Percentiles rank a stretch among this genome's conserved stretches.
These are phyloP conservation scores for Fusarium coicis DNA, from an alignment of 2,329 filamentous ascomycete species.

Conservation along the genomic window DNA sequence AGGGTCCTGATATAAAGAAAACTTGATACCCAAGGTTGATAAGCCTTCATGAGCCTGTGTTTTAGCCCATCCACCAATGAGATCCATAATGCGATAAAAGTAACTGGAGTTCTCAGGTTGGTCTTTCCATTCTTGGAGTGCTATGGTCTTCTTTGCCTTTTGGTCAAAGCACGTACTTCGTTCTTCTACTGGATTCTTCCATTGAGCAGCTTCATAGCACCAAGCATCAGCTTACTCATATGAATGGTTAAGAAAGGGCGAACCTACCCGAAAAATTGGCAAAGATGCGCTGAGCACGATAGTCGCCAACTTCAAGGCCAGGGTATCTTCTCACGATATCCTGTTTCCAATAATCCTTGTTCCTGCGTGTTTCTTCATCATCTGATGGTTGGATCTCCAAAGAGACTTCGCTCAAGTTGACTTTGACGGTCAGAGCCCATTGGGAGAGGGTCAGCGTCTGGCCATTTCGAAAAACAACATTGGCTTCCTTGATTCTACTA, in stretches of 20 bases:
- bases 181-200: too few relatives aligned
- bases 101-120: background rate
- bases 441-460: background rate
- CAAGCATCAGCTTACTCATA: too few relatives aligned
- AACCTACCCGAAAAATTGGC: background rate
- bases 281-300: background rate
- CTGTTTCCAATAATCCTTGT: background rate
- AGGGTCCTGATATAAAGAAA: background rate
- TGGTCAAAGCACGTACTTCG: background rate
- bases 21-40: background rate
- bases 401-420: background rate
- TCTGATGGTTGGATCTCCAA: background rate
- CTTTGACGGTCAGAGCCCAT: background rate
- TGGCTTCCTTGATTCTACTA: background rate
- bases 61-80: background rate
- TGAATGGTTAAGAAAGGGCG: too few relatives aligned
- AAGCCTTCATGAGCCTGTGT: rapidly evolving
- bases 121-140: background rate
- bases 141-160: background rate
- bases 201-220: too few relatives aligned
- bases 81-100: background rate
- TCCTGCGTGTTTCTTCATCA: background rate
- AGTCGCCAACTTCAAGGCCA: rapidly evolving
- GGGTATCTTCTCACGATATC: background rate
- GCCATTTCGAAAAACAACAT: background rate